Evolutionary conservation across 768 basidiomycete species (phyloP), one percentile per base, ranked within the genome.

Genomic region (Mycena polygramma): DNA sequence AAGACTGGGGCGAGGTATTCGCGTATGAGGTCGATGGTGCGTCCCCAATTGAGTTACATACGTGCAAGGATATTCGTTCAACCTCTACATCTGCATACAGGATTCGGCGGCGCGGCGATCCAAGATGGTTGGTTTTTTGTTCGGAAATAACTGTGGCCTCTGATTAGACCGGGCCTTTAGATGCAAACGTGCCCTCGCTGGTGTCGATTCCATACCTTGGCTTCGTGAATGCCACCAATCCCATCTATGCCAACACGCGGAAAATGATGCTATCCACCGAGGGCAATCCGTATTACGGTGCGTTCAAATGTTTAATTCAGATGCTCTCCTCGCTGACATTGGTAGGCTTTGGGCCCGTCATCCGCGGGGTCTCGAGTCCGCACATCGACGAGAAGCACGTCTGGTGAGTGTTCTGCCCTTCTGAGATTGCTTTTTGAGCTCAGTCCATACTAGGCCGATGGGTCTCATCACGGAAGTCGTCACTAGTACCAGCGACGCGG

Each of bases 11-110:
- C 64, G 72, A 73, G 64, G 72, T 73, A 17, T 73, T 73, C 39
- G 72, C 72, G 35, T 73, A 73, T 43, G 72, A 73, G 45, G 72
- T 73, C 17, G 72, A 73, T 20, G 72, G 69, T 70, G n/a, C n/a
- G n/a, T n/a, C n/a, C n/a, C n/a, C n/a, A n/a, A n/a, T n/a, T n/a
- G n/a, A n/a, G n/a, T n/a, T n/a, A n/a, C n/a, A n/a, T n/a, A n/a
- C n/a, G n/a, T n/a, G n/a, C n/a, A n/a, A n/a, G n/a, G n/a, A n/a
- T n/a, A n/a, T n/a, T n/a, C n/a, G n/a, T n/a, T n/a, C n/a, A n/a
- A n/a, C n/a, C n/a, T n/a, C n/a, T n/a, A n/a, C n/a, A n/a, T 20
- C 1, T 46, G 19, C 19, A 14, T 19, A 46, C 19, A 70, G 69
- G 72, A 19, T 73, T 45, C 26, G 72, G 72, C 0, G 68, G 68